A percentile compares a stretch with the other conserved stretches of the same genome.
Conservation (phyloP, 2,329 filamentous ascomycete genomes). For the Coniochaeta pulveracea region DNA sequence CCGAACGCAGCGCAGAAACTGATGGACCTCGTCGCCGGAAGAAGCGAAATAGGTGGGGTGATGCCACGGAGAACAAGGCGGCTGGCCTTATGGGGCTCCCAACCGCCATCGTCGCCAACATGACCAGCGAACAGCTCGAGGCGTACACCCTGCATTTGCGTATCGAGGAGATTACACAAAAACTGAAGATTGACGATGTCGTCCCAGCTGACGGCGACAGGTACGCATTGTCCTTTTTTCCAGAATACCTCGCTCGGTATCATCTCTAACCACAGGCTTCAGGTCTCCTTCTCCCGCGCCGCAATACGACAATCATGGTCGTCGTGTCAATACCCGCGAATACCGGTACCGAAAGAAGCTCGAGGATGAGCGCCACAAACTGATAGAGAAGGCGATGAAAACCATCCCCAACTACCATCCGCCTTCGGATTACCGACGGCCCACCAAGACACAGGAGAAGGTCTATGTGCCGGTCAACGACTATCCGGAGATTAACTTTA, state of each 20-base stretch:
- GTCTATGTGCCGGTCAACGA: slow-evolving; percentile 99
- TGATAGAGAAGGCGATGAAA: slow-evolving; percentile 99
- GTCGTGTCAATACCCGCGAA: slow-evolving; percentile 98
- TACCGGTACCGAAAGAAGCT: slow-evolving; percentile 96
- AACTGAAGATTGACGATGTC: slow-evolving; percentile 97
- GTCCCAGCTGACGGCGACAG: slow-evolving; percentile 93
- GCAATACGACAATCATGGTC: slow-evolving; percentile 98
- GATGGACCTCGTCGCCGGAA: slow-evolving; percentile 85
- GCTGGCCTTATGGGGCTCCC: slow-evolving; percentile 95
- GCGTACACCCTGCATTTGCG: slow-evolving; percentile 93
- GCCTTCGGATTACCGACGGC: slow-evolving; percentile 94
- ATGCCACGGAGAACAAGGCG: slow-evolving; percentile 95
- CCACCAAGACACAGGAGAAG: slow-evolving; percentile 99
- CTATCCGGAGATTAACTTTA: slow-evolving; percentile 99
- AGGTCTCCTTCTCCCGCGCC: slow-evolving; percentile 93
- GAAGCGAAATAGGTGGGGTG: slow-evolving; percentile 98
- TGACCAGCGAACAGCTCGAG: slow-evolving; percentile 97
- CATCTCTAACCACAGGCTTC: slow-evolving; percentile 11
- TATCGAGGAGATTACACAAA: slow-evolving; percentile 98
- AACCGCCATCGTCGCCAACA: slow-evolving; percentile 91
- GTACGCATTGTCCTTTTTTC: slow-evolving; percentile 53
- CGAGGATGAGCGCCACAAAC: slow-evolving; percentile 96
- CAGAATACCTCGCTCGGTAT: slow-evolving; percentile 1
- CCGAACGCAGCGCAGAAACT: slow-evolving; percentile 42
- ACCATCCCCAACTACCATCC: slow-evolving; percentile 99